Base-by-base conservation (phyloP, 2,329 filamentous ascomycete species). In the Coniochaeta sp. region DNA sequence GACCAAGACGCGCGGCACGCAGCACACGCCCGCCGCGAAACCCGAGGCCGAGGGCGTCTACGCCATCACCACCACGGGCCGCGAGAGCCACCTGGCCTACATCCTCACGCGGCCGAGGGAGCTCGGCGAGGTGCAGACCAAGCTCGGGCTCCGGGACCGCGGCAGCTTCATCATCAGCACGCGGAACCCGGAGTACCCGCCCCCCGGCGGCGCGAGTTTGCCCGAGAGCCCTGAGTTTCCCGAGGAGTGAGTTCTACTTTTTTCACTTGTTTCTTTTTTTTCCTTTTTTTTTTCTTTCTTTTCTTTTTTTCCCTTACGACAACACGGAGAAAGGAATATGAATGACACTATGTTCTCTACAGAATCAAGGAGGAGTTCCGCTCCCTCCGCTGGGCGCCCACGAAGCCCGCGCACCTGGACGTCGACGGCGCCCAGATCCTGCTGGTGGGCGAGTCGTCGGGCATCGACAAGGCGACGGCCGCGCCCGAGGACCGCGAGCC, bases 1-100 rank as follows among this genome's bases (percentile, higher is more conserved):
- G 58, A 96, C 91, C 8, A 88, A 91, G 75, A 93, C 91, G 0
- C 77, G 75, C 2, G 90, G 91, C 1, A 84, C 82, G 16, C 83
- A 89, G 14, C 85, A 88, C 57, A 81, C 79, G 0, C 87, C 90
- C 0, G 84, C 89, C 1, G 88, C 89, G 1, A 87, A 83, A 0
- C 89, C 90, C 0, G 79, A 92, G n/a, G 92, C 87, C 0, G 91
- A 96, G 71, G 93, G 92, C 0, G 85, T 96, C 0, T 96, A 96
- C 67, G 89, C 88, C 0, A 86, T 96, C 58, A 91, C 88, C 0
- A 85, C 82, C 2, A 52, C 88, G 0, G 86, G 85, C 1, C 79
- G 87, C 0, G 84, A 89, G 55, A 90, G 86, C 1, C 91, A 96
- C 66, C 78, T 97, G 9, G 89, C 83, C 0, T 96, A 96, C 68